Base-by-base conservation (phyloP, 2,329 filamentous ascomycete species). In the Phoma sp. region DNA sequence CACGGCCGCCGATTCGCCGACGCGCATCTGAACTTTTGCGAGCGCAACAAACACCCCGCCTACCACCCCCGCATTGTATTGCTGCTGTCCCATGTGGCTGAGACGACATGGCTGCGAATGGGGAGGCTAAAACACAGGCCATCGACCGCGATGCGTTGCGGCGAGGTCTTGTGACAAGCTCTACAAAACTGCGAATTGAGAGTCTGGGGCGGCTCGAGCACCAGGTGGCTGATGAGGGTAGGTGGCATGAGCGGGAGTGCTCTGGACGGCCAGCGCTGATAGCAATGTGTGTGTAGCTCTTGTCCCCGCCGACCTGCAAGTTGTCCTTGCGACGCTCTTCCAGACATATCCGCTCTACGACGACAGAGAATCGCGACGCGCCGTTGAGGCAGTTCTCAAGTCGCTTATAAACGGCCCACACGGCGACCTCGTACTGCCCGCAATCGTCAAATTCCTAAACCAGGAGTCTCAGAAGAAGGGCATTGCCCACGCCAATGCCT, bases 341-440 rank as follows among this genome's bases (percentile, higher is more conserved):
- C 86, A 86, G 72, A 97, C 93, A 46, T 92, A 97, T 71, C 85
- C 90, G 57, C 86, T 89, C 65, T 99, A 98, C 76, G 79, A 87
- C 75, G 95, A 99, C 77, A 87, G 93, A 66, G 80, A 85, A 61
- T 98, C 95, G 39, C 86, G 95, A 64, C 83, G 87, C 65, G 91
- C 91, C 33, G 91, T 92, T 29, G 90, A 96, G 73, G 82, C 84
- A 77, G 96, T 93, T 72, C 82, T 99, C 52, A 79, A 82, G 60
- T 82, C 86, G 46, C 81, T 93, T 61, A 81, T 93, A 54, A 82
- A 82, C 51, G 80, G 79, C 47, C 78, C 81, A 14, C 80, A 88
- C 43, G 77, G 82, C 27, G 82, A 86, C 35, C 75, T 78, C 7
- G 75, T 84, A 24, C 77, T 95, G 43, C 79, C 84, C 35, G 79